Evolutionary conservation across 345 rosid species (phyloP).

Genomic region (Bretschneidera sinensis): DNA sequence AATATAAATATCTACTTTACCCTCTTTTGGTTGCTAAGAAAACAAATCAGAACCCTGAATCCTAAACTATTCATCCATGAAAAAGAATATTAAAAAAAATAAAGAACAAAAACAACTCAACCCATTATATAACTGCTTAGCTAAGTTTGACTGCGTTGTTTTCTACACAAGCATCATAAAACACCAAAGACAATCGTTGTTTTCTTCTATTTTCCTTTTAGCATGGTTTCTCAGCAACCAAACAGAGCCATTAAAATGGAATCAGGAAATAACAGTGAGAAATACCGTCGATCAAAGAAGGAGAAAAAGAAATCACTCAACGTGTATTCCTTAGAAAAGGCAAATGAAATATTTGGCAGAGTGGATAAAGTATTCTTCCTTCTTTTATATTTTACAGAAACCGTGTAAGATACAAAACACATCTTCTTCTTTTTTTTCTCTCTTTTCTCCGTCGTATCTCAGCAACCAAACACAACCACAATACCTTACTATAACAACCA

Average conservation of each 20-base stretch:
- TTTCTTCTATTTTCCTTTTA: conserved; percentile 1
- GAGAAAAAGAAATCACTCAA: neutral
- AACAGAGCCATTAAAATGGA: neutral
- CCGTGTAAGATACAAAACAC: neutral
- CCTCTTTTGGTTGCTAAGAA: neutral
- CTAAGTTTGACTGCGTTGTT: neutral
- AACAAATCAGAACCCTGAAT: neutral
- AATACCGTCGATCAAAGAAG: neutral
- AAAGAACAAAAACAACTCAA: too few relatives aligned
- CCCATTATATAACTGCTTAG: too few relatives aligned
- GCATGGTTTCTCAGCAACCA: neutral
- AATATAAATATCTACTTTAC: neutral
- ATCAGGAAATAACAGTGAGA: neutral
- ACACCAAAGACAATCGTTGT: neutral
- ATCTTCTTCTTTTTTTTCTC: neutral
- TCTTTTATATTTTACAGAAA: neutral
- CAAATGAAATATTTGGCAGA: neutral
- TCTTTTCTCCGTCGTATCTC: conserved; percentile 5
- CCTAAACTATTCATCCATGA: neutral
- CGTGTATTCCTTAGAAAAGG: neutral
- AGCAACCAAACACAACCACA: conserved; percentile 16
- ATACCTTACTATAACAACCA: neutral
- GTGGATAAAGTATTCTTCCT: neutral
- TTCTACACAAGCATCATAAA: neutral
- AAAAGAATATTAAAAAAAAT: too few relatives aligned